phyloP scores from a whole-genome alignment of 2,329 filamentous ascomycete genomes.

The Lasiodiplodia theobromae region DNA sequence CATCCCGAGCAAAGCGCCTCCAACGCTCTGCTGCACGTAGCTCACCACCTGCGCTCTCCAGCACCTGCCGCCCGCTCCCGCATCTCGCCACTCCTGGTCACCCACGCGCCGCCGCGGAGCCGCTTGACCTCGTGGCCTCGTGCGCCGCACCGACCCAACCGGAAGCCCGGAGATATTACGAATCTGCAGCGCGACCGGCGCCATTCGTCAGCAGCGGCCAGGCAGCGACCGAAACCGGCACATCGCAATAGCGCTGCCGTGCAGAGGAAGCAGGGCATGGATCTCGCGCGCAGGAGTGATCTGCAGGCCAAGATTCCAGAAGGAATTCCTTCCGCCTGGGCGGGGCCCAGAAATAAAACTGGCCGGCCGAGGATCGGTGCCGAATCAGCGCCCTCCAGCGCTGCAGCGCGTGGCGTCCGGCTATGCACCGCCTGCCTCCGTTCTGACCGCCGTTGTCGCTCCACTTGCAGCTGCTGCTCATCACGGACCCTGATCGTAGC shows the following conservation, averaged over 20 bases:
- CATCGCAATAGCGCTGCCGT: slow-evolving; percentile 8
- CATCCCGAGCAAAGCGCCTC: slow-evolving; percentile 14
- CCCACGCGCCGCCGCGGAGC: background rate
- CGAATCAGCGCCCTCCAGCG: slow-evolving; percentile 7
- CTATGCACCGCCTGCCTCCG: background rate
- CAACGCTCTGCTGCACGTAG: slow-evolving; percentile 6
- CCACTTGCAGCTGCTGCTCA: slow-evolving; percentile 20
- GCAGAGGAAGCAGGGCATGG: slow-evolving; percentile 6
- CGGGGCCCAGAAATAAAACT: slow-evolving; percentile 24
- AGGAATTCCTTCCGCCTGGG: slow-evolving; percentile 23
- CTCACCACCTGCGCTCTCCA: background rate
- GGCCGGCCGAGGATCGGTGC: slow-evolving; percentile 12
- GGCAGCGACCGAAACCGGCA: slow-evolving; percentile 12
- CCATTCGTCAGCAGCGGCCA: slow-evolving; percentile 20
- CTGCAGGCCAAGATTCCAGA: slow-evolving; percentile 28
- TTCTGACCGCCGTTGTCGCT: slow-evolving; percentile 24
- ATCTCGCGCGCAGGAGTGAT: slow-evolving; percentile 22
- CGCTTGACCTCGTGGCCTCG: background rate
- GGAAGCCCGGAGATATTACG: background rate
- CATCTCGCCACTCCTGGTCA: background rate
- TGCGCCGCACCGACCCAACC: background rate
- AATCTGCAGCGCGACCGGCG: background rate
- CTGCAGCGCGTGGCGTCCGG: slow-evolving; percentile 3
- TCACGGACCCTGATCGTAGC: slow-evolving; percentile 7
- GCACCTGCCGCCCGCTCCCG: background rate